Evolutionary conservation across 139 green algal genomes (phyloP).

Genomic region (Astrephomene gubernaculifera): DNA sequence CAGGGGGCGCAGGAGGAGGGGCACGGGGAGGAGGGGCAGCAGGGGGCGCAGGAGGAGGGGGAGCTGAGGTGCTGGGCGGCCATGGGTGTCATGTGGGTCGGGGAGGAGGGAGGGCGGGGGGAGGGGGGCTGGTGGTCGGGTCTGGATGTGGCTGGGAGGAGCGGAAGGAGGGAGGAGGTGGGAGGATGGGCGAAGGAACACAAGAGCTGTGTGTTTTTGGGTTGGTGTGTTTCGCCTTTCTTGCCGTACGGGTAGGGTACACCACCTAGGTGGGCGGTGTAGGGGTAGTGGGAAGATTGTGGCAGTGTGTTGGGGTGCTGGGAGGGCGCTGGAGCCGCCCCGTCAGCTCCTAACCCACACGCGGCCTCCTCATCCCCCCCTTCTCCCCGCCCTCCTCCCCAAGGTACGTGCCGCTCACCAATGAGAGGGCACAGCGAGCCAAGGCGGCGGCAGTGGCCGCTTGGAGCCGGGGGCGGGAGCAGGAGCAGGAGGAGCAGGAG

Average conservation of each 20-base stretch:
- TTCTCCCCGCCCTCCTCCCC: no score
- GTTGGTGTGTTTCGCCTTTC: neutral
- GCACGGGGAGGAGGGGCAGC: neutral
- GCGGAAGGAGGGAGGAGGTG: neutral
- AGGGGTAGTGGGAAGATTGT: neutral
- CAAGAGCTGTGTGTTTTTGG: neutral
- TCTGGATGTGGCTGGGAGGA: neutral
- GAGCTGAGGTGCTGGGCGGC: neutral
- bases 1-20: conserved; percentile 13
- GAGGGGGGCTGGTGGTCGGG: neutral
- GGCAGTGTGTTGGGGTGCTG: neutral
- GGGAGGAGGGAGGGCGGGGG: neutral
- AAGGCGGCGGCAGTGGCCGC: conserved; percentile 12
- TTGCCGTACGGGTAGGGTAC: neutral
- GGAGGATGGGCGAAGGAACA: neutral
- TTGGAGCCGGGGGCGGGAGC: neutral
- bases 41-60: neutral
- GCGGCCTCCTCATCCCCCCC: neutral
- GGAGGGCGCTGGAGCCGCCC: neutral
- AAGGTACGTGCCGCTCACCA: conserved; percentile 45
- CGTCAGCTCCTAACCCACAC: neutral
- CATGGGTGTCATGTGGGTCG: conserved; percentile 36
- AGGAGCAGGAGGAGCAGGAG: no score
- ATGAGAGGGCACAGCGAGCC: conserved; percentile 13
- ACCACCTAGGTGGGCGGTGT: neutral